These are phyloP conservation scores for Scolecobasidium constrictum DNA, from an alignment of 2,329 filamentous ascomycete species.

Conservation along the genomic window DNA sequence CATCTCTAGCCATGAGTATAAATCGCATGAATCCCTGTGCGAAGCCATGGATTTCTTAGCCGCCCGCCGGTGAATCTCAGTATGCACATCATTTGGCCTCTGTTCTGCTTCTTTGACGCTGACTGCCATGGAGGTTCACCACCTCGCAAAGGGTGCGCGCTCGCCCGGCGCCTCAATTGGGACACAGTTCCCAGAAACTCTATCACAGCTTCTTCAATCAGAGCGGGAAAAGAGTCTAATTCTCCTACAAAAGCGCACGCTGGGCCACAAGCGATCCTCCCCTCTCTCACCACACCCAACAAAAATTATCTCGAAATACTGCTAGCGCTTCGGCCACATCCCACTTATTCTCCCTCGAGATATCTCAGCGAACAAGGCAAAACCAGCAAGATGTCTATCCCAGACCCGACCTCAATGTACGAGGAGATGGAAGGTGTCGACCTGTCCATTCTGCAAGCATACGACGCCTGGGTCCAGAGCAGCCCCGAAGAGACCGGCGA, in stretches of 20 bases:
- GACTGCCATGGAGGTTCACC: not conserved
- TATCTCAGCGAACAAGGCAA: too few species aligned
- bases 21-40: not conserved
- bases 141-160: not conserved
- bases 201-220: too few species aligned
- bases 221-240: too few species aligned
- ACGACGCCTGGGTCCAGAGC: not conserved
- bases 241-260: too few species aligned
- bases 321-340: too few species aligned
- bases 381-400: not conserved
- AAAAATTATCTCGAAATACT: not conserved
- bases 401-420: not conserved
- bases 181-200: too few species aligned
- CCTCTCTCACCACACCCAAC: not conserved
- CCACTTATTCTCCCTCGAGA: too few species aligned
- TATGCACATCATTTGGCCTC: not conserved
- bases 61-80: not conserved
- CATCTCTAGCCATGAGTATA: not conserved
- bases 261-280: not conserved
- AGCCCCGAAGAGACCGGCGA: not conserved
- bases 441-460: not conserved
- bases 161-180: not conserved
- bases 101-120: constrained; percentile 1
- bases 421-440: not conserved
- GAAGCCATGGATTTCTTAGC: not conserved